phyloP scores from a whole-genome alignment of 768 basidiomycete species.

The Dioszegia crocea region DNA sequence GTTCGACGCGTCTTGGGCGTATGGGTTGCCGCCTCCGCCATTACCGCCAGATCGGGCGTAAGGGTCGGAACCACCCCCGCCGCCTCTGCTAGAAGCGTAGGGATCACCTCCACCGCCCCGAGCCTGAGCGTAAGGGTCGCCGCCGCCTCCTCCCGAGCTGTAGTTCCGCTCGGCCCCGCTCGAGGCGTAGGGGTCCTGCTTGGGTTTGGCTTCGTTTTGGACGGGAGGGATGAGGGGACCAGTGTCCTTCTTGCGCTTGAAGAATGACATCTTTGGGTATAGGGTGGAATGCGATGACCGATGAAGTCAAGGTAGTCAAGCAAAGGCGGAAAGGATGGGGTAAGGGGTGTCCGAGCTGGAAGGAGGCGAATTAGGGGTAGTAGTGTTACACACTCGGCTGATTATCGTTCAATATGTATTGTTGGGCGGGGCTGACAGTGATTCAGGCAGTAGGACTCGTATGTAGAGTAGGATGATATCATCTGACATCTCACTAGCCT shows the following conservation, averaged over 20 bases:
- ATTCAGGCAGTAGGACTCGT: too few relatives aligned
- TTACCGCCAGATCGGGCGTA: conserved; percentile 22
- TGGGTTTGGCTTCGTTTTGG: conserved; percentile 10
- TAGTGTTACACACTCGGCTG: too few relatives aligned
- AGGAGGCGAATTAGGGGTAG: not conserved
- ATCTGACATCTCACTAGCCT: too few relatives aligned
- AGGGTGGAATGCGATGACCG: too few relatives aligned
- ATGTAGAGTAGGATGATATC: too few relatives aligned
- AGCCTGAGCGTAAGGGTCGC: conserved; percentile 2
- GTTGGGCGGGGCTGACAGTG: too few relatives aligned
- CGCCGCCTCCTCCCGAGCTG: not conserved
- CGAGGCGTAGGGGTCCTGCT: conserved; percentile 18
- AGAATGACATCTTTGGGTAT: conserved; percentile 37
- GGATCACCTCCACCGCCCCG: conserved; percentile 26
- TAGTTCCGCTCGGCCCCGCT: not conserved
- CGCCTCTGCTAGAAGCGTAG: conserved; percentile 26
- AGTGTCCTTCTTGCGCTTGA: conserved; percentile 42
- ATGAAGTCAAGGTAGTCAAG: too few relatives aligned
- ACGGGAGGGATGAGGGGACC: conserved; percentile 47
- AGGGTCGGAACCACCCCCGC: conserved; percentile 32
- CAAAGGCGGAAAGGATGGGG: not conserved
- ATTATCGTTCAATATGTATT: too few relatives aligned
- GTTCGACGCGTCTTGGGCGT: conserved; percentile 28
- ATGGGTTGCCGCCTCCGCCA: conserved; percentile 32
- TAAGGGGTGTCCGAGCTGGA: not conserved